Evolutionary conservation across 1,284 basidiomycete species (phyloP).

Genomic region (Naganishia cerealis): DNA sequence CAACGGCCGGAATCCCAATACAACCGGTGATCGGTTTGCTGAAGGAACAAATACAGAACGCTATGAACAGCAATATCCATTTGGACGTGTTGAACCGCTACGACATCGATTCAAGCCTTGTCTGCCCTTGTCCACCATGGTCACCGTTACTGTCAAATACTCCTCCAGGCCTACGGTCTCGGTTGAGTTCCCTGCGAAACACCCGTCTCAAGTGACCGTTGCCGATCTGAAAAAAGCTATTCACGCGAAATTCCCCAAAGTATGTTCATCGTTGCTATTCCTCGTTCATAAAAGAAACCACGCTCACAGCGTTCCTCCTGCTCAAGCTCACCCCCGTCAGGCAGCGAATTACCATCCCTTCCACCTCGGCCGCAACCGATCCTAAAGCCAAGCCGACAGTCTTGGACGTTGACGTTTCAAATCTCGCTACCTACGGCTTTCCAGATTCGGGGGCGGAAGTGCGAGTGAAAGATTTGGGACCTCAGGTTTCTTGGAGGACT

Average conservation of each 20-base stretch:
- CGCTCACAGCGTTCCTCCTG: background rate
- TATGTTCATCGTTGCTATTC: conserved; percentile 48
- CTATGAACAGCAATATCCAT: too few species aligned
- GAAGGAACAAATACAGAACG: too few species aligned
- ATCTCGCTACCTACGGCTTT: conserved; percentile 63
- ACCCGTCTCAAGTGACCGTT: conserved; percentile 54
- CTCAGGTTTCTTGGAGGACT: conserved; percentile 79
- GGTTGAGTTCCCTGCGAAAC: conserved; percentile 60
- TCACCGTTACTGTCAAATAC: conserved; percentile 61
- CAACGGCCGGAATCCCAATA: too few species aligned
- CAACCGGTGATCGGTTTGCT: too few species aligned
- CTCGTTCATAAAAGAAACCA: background rate
- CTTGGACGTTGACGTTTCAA: conserved; percentile 64
- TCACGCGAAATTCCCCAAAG: conserved; percentile 56
- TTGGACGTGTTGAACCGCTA: too few species aligned
- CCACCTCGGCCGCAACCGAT: conserved; percentile 28
- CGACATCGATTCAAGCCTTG: too few species aligned
- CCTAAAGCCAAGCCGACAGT: conserved; percentile 55
- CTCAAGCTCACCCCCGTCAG: conserved; percentile 68
- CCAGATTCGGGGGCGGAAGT: conserved; percentile 63
- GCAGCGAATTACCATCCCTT: conserved; percentile 65
- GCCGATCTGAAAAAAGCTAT: conserved; percentile 54
- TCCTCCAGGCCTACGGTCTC: conserved; percentile 61
- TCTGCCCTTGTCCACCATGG: conserved; percentile 56
- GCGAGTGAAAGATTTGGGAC: conserved; percentile 78